These are phyloP conservation scores for Aspergillus sp. DNA, from an alignment of 2,329 filamentous ascomycete species.

Conservation along the genomic window DNA sequence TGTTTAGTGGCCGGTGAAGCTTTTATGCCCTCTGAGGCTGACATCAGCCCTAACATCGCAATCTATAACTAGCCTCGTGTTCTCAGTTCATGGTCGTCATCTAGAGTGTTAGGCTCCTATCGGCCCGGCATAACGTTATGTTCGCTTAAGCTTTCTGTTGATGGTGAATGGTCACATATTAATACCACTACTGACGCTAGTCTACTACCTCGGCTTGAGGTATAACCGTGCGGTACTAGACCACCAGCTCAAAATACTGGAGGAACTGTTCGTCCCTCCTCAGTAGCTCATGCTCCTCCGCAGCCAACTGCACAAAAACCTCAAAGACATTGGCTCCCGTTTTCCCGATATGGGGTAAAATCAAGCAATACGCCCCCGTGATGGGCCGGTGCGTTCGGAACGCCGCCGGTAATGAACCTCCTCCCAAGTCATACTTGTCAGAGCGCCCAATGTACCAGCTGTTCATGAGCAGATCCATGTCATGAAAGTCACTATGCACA, in stretches of 20 bases:
- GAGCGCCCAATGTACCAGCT: slow-evolving; percentile 21
- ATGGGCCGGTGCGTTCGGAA: slow-evolving; percentile 12
- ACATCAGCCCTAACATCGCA: too few species aligned
- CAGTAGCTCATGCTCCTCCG: slow-evolving; percentile 15
- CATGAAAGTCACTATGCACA: slow-evolving; percentile 15
- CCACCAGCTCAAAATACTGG: slow-evolving; percentile 16
- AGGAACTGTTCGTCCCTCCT: slow-evolving; percentile 16
- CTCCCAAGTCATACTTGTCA: slow-evolving; percentile 21
- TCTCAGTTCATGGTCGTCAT: too few species aligned
- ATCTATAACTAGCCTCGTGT: too few species aligned
- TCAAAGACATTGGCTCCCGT: slow-evolving; percentile 14
- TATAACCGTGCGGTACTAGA: too few species aligned
- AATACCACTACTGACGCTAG: too few species aligned
- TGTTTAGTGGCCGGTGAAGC: too few species aligned
- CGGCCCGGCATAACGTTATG: too few species aligned
- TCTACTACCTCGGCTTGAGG: too few species aligned
- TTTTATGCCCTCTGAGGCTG: too few species aligned
- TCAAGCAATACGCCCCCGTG: slow-evolving; percentile 12
- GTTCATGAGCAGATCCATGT: slow-evolving; percentile 24
- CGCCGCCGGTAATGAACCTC: slow-evolving; percentile 12
- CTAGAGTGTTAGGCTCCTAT: too few species aligned
- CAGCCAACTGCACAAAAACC: slow-evolving; percentile 16
- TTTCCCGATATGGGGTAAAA: slow-evolving; percentile 18
- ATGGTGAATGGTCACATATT: too few species aligned
- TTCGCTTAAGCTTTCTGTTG: too few species aligned